Evolutionary conservation across 1,139 yeast species (phyloP), one percentile per base, ranked within the genome.

Genomic region (Zygosaccharomyces pseudobailii): DNA sequence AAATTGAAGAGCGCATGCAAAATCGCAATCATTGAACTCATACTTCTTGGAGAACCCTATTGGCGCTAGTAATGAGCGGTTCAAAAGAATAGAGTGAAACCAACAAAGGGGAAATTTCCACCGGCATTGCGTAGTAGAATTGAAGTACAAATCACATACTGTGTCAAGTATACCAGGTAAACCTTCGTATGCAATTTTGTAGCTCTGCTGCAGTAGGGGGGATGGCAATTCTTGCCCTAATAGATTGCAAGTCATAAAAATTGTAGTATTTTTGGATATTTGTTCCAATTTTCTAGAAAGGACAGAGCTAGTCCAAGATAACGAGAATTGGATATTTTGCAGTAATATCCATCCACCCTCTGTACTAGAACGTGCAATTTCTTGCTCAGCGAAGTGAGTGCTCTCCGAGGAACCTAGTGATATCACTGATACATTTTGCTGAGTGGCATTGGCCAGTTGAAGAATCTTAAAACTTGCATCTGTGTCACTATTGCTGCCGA

Each of bases 341-440:
- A 89, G 66, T 32, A 88, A 58, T 0, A 89, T 64, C 96, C 96
- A 88, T 2, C 66, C 58, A 0, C 86, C 87, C 4, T 63, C 64
- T 23, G 63, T 66, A 0, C 74, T 60, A 0, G 79, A 78, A 8
- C 59, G 62, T 2, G 66, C 64, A n/a, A 89, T 65, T 19, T 79
- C 79, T 40, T 69, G 67, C 35, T 75, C 78, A 0, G 90, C 94
- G 38, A 71, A 67, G 7, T 69, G 74, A 5, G 73, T 65, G 13
- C 88, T 84, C 63, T 88, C 96, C 28, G 66, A 66, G 0, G 96
- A 80, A 0, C 97, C 97, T 78, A 89, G 74, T 0, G 96, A 80
- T 30, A 87, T 74, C 1, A 78, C 67, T 0, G 63, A 60, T 36
- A 80, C 63, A 6, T 63, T 59, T 9, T 56, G 52, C 0, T 60